These are phyloP conservation scores for Tolypocladium ophioglossoides DNA, from an alignment of 2,329 filamentous ascomycete genomes.

Conservation along the genomic window DNA sequence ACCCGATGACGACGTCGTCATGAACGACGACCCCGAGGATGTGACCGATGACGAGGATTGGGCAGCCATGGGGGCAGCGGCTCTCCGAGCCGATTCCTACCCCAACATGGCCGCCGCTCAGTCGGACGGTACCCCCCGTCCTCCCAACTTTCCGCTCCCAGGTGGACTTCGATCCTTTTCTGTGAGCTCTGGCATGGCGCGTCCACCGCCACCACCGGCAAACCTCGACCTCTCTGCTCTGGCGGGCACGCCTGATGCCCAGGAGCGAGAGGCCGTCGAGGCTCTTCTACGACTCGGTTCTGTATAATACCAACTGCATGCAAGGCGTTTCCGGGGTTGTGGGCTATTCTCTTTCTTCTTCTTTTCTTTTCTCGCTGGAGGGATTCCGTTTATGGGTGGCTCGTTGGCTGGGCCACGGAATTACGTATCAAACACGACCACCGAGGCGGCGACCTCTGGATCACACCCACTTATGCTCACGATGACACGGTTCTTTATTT, in stretches of 20 bases:
- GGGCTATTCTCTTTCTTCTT: constrained; percentile 1
- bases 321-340: constrained; percentile 35
- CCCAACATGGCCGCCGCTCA: constrained; percentile 44
- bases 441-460: constrained; percentile 21
- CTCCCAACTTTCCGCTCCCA: constrained; percentile 37
- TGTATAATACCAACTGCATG: constrained; percentile 51
- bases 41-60: constrained; percentile 95
- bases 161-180: constrained; percentile 39
- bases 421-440: constrained; percentile 18
- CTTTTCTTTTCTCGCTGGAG: constrained; percentile 3
- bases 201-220: constrained; percentile 37
- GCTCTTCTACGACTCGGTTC: constrained; percentile 73
- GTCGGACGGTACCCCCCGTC: constrained; percentile 32
- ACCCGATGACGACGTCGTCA: constrained; percentile 52
- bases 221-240: constrained; percentile 42
- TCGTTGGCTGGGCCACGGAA: constrained; percentile 20
- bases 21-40: constrained; percentile 71
- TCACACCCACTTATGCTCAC: constrained; percentile 16
- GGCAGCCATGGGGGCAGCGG: constrained; percentile 79
- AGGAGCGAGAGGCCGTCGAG: constrained; percentile 74
- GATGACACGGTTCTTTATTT: constrained; percentile 18
- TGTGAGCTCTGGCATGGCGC: constrained; percentile 40
- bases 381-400: constrained; percentile 9
- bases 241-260: constrained; percentile 47
- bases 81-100: constrained; percentile 60